Evolutionary conservation across 768 basidiomycete genomes (phyloP).

Genomic region (Lactifluus hygrophoroides): DNA sequence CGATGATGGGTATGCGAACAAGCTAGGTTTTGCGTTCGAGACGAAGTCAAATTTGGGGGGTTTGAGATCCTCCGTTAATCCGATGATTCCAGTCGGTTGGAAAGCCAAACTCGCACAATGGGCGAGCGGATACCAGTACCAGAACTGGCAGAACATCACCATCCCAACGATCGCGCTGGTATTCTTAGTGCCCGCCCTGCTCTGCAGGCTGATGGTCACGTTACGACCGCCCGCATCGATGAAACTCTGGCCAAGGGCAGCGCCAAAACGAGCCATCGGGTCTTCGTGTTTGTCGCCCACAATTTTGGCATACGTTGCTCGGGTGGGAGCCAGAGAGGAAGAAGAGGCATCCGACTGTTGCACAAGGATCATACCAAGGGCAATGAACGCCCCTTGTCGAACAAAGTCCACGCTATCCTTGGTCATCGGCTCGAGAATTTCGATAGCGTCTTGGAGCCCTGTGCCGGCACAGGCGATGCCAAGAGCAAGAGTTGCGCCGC

Average conservation of each 20-base stretch:
- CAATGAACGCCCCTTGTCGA: conserved; percentile 92
- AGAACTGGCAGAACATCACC: conserved; percentile 97
- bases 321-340: conserved; percentile 69
- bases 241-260: conserved; percentile 90
- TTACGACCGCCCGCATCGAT: conserved; percentile 98
- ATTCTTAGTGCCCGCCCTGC: conserved; percentile 86
- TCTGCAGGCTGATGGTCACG: conserved; percentile 89
- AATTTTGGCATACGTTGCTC: conserved; percentile 83
- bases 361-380: conserved; percentile 93
- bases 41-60: conserved; percentile 89
- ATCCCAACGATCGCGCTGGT: conserved; percentile 97
- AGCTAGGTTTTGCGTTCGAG: conserved; percentile 82
- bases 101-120: conserved; percentile 91
- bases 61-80: conserved; percentile 78
- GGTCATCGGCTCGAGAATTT: conserved; percentile 95
- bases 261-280: conserved; percentile 97
- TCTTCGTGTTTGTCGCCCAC: conserved; percentile 97
- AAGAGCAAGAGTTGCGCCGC: conserved; percentile 91
- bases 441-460: conserved; percentile 93
- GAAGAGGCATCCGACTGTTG: conserved; percentile 91
- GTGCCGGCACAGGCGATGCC: conserved; percentile 98
- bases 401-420: conserved; percentile 98
- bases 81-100: conserved; percentile 92
- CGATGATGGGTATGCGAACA: conserved; percentile 86
- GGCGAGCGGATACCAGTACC: conserved; percentile 99